Percentiles rank a stretch among this genome's conserved stretches.
Conservation (phyloP, 805 yeast genomes). For the Novakomyces olei region DNA sequence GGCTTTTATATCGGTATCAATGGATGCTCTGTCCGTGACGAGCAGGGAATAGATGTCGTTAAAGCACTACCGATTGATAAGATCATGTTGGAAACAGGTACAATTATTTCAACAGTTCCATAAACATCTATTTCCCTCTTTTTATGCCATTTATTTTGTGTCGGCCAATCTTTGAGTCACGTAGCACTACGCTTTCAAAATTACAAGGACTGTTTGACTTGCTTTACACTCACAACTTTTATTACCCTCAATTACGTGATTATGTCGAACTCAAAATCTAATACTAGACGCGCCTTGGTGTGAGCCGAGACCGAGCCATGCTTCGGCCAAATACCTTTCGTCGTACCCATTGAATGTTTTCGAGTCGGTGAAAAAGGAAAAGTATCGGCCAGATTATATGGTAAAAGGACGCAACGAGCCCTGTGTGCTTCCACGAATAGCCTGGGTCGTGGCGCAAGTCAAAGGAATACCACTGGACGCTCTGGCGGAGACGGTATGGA, state of each 20-base stretch:
- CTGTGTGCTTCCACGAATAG: conserved; percentile 60
- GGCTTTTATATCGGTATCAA: conserved; percentile 64
- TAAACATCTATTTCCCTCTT: too few species aligned
- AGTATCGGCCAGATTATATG: conserved; percentile 24
- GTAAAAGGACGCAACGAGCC: conserved; percentile 86
- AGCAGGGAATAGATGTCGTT: conserved; percentile 49
- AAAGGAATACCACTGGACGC: conserved; percentile 22
- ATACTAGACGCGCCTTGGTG: conserved; percentile 90
- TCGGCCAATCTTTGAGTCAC: background rate
- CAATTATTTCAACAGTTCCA: background rate
- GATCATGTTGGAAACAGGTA: conserved; percentile 40
- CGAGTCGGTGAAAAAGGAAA: conserved; percentile 30
- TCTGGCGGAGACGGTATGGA: conserved; percentile 29
- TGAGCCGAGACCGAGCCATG: conserved; percentile 68
- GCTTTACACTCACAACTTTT: background rate
- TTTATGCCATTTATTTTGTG: too few species aligned
- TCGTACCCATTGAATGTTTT: background rate
- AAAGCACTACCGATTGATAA: conserved; percentile 42
- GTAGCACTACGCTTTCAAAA: background rate
- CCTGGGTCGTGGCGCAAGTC: conserved; percentile 37
- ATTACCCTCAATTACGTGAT: background rate
- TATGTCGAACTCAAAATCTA: background rate
- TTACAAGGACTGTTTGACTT: too few species aligned
- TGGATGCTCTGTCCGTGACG: conserved; percentile 75
- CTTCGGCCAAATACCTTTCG: conserved; percentile 33